phyloP scores from a whole-genome alignment of 768 basidiomycete genomes.

The Russula dissimulans region DNA sequence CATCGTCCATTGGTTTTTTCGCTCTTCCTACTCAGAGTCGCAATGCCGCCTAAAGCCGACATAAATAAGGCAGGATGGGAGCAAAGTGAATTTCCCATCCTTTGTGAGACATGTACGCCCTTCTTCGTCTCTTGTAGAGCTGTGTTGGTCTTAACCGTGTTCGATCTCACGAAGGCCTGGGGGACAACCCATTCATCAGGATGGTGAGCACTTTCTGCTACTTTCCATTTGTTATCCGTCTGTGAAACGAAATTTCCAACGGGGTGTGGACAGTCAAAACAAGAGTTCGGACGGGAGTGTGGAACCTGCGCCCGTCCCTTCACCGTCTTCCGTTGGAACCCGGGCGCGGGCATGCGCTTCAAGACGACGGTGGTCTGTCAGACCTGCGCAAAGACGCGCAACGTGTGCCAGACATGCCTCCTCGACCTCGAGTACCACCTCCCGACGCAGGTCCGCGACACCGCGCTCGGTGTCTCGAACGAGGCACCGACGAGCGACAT shows the following conservation, averaged over 20 bases:
- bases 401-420: conserved; percentile 95
- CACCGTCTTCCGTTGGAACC: conserved; percentile 98
- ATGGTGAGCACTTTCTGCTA: conserved; percentile 52
- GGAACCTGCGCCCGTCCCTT: conserved; percentile 96
- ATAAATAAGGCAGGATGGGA: conserved; percentile 95
- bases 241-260: background rate
- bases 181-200: conserved; percentile 84
- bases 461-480: conserved; percentile 75
- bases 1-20: background rate
- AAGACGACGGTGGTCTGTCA: conserved; percentile 97
- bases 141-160: background rate
- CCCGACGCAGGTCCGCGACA: conserved; percentile 95
- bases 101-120: conserved; percentile 82
- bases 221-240: background rate
- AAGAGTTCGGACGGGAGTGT: conserved; percentile 92
- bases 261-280: conserved; percentile 65
- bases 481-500: conserved; percentile 95
- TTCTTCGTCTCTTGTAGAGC: background rate
- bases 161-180: conserved; percentile 47
- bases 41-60: conserved; percentile 76
- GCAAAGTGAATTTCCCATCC: conserved; percentile 86
- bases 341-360: conserved; percentile 85
- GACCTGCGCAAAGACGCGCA: conserved; percentile 93
- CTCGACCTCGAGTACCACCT: conserved; percentile 94
- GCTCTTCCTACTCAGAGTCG: background rate